These are phyloP conservation scores for Trichoderma hamatum DNA, from an alignment of 2,329 filamentous ascomycete genomes.

Conservation along the genomic window DNA sequence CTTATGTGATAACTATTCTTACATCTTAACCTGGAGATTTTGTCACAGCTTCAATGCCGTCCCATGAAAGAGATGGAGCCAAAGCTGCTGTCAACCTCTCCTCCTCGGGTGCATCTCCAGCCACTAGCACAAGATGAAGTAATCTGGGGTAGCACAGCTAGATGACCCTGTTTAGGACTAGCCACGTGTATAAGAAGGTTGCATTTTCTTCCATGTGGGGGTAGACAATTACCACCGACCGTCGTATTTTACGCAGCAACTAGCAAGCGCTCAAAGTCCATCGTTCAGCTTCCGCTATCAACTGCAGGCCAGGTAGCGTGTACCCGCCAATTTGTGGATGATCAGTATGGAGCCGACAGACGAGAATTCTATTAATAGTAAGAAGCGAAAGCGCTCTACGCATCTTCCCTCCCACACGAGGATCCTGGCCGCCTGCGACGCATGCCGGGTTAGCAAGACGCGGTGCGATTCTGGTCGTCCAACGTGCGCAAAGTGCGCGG, in stretches of 20 bases:
- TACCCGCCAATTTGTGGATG: constrained; percentile 9
- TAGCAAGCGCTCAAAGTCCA: background rate
- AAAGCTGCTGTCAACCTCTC: background rate
- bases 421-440: constrained; percentile 11
- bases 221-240: background rate
- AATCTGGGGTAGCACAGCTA: constrained; percentile 2
- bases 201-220: constrained; percentile 6
- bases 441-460: constrained; percentile 12
- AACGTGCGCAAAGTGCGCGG: constrained; percentile 12
- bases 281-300: background rate
- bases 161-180: background rate
- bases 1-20: background rate
- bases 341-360: background rate
- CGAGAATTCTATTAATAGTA: background rate
- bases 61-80: background rate
- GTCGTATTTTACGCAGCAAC: background rate
- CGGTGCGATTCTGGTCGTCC: constrained; percentile 15
- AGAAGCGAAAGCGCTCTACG: constrained; percentile 11
- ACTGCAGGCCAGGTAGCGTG: background rate
- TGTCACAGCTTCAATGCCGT: background rate
- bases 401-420: constrained; percentile 3
- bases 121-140: background rate
- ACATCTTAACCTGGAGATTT: background rate
- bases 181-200: constrained; percentile 9
- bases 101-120: background rate